These are phyloP conservation scores for Fusarium poae DNA, from an alignment of 2,329 filamentous ascomycete species.

Conservation along the genomic window DNA sequence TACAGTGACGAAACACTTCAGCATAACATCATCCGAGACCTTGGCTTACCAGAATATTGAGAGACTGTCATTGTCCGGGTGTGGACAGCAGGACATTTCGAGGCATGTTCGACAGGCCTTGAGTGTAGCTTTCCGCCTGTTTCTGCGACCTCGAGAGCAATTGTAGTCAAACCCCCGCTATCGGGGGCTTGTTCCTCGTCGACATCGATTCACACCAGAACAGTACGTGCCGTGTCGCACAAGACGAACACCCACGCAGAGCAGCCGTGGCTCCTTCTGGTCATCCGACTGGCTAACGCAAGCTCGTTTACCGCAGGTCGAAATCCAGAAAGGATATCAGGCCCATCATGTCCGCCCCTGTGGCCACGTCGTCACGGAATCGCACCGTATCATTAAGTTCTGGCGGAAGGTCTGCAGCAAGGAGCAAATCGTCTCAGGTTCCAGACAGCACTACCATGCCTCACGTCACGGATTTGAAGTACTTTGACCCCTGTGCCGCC, in stretches of 20 bases:
- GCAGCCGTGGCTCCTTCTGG: constrained; percentile 40
- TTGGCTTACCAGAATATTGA: constrained; percentile 39
- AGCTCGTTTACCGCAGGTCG: constrained; percentile 39
- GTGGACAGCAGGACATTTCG: constrained; percentile 52
- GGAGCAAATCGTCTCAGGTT: constrained; percentile 57
- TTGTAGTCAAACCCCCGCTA: constrained; percentile 43
- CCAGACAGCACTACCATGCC: constrained; percentile 67
- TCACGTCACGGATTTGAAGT: constrained; percentile 62
- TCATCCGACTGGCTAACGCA: constrained; percentile 42
- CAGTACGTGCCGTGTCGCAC: constrained; percentile 59
- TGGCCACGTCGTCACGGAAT: constrained; percentile 67
- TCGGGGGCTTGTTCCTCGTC: constrained; percentile 49
- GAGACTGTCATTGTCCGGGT: constrained; percentile 48
- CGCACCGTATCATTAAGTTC: constrained; percentile 71
- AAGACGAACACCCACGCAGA: constrained; percentile 47
- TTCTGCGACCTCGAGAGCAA: constrained; percentile 47
- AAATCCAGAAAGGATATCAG: constrained; percentile 54
- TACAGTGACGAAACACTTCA: constrained; percentile 33
- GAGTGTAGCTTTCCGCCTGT: constrained; percentile 52
- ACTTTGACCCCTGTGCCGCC: constrained; percentile 89
- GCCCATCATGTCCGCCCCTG: constrained; percentile 68
- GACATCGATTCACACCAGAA: constrained; percentile 52
- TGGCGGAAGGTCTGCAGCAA: constrained; percentile 67
- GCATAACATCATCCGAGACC: constrained; percentile 32
- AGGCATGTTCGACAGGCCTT: constrained; percentile 55